Base-by-base conservation (phyloP, 2,329 filamentous ascomycete genomes). In the Diaporthe citriasiana region DNA sequence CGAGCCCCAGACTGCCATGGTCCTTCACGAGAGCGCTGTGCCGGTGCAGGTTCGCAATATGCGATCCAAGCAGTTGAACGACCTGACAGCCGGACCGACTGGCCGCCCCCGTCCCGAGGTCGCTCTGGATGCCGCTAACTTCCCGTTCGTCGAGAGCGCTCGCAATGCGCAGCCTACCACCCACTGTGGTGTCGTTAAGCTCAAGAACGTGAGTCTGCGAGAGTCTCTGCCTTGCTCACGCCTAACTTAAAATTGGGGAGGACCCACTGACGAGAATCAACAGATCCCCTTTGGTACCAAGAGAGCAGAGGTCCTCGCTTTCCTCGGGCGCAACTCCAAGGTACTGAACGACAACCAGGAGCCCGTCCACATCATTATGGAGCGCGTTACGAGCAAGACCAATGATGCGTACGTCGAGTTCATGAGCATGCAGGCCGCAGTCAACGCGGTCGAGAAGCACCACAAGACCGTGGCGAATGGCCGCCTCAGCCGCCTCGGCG, bases 331-430 rank as follows among this genome's bases (percentile, higher is more conserved):
- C 66, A 90, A 89, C 77, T 86, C 88, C 30, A 87, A 85, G 73
- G 85, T 91, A 45, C 80, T 90, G 60, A 87, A 85, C 40, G 89
- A 91, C 74, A 79, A 78, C 2, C 84, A 89, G 8, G 89, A 91
- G 77, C 87, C 89, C 0, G 84, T 92, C 10, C 90, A 92, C 74
- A 91, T 92, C 76, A 89, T 91, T 77, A 91, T 92, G 89, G 90
- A 92, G 71, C 86, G 89, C n/a, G 84, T 87, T 30, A 89, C 89
- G 4, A 87, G 87, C 78, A 92, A 91, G 85, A 92, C 90, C 0
- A 87, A 90, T 80, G 90, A 92, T 75, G 88, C 87, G 5, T 92
- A 88, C 75, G 86, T 91, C 55, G 90, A 92, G 80, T 91, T 92
- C 73, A 78, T 85, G 30, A 86, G 82, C 35, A 81, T 88, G 6